phyloP scores from a whole-genome alignment of 257 asterid species.

The Capsicum rhomboideum region DNA sequence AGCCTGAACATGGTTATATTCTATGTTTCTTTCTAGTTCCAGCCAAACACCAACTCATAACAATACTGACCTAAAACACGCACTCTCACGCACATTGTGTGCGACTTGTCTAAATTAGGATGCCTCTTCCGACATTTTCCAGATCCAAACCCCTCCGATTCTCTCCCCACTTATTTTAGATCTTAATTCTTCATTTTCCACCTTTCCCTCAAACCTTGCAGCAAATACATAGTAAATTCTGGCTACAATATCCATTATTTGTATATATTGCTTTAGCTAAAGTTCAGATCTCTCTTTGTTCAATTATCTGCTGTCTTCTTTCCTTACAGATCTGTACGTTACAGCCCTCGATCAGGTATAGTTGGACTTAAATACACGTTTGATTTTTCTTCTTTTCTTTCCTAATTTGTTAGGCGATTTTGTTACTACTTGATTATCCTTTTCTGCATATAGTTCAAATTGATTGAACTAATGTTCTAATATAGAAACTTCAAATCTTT shows the following conservation, averaged over 20 bases:
- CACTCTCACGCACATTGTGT: background rate
- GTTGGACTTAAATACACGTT: background rate
- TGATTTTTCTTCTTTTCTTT: background rate
- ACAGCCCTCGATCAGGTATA: background rate
- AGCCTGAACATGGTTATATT: no score
- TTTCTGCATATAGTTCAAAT: background rate
- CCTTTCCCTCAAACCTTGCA: constrained; percentile 11
- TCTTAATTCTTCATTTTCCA: background rate
- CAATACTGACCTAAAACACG: background rate
- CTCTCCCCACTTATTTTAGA: constrained; percentile 15
- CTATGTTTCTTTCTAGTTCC: background rate
- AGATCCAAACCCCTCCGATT: constrained; percentile 29
- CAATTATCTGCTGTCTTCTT: background rate
- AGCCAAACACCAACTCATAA: background rate
- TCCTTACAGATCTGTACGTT: background rate
- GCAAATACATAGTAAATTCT: constrained; percentile 23
- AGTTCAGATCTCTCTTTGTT: background rate
- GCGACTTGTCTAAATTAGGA: background rate
- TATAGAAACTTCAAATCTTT: background rate
- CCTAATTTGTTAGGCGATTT: background rate
- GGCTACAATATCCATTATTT: background rate
- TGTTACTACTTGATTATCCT: background rate
- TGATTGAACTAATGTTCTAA: background rate
- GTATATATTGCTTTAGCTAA: background rate
- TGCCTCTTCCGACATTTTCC: background rate